Percentiles rank a stretch among this genome's conserved stretches.
Conservation (phyloP, 2,329 filamentous ascomycete species). For the Aspergillus carbonarius region DNA sequence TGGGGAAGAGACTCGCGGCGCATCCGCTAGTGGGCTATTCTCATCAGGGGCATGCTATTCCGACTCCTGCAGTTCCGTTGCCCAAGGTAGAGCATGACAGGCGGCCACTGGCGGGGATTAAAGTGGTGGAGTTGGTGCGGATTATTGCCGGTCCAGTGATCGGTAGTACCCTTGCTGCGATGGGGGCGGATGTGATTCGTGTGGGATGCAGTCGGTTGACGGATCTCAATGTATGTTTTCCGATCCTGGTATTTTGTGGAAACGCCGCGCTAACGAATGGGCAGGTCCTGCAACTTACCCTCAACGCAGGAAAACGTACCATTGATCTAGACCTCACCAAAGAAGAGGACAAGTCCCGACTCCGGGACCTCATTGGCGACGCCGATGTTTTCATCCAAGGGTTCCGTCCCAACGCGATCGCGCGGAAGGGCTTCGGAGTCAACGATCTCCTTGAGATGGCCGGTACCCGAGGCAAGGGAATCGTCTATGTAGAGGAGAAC, state of each 20-base stretch:
- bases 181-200: not conserved
- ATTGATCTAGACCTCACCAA: constrained; percentile 48
- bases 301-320: constrained; percentile 27
- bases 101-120: not conserved
- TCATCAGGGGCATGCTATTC: not conserved
- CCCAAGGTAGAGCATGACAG: not conserved
- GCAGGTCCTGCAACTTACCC: constrained; percentile 22
- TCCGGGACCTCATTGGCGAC: constrained; percentile 46
- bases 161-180: not conserved
- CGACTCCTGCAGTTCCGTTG: not conserved
- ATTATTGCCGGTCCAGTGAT: not conserved
- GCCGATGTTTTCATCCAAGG: constrained; percentile 58
- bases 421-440: constrained; percentile 30
- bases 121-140: not conserved
- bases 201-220: not conserved
- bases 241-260: not conserved
- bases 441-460: constrained; percentile 44
- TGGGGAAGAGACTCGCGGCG: not conserved
- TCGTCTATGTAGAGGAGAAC: constrained; percentile 53
- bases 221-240: not conserved
- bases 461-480: constrained; percentile 42
- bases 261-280: not conserved
- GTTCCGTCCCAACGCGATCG: constrained; percentile 49
- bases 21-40: not conserved
- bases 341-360: constrained; percentile 39